Percentiles rank a stretch among this genome's conserved stretches.
These are phyloP conservation scores for Amanita polypyramis DNA, from an alignment of 768 basidiomycete species.

Conservation along the genomic window DNA sequence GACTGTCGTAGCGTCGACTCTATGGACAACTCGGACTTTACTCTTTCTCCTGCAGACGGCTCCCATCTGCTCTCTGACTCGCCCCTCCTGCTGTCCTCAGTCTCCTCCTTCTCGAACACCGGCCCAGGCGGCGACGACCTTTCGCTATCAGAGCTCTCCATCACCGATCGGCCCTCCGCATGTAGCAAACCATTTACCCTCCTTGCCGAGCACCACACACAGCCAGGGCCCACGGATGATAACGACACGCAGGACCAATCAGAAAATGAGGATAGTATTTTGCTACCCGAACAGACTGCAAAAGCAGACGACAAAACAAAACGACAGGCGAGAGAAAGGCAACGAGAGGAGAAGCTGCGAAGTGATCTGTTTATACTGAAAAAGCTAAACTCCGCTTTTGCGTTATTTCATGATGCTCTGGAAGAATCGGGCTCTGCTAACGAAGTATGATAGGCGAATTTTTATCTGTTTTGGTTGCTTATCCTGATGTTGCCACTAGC, in stretches of 20 bases:
- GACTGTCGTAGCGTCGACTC: background rate
- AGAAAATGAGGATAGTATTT: conserved; percentile 6
- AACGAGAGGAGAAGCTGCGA: conserved; percentile 61
- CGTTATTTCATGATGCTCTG: conserved; percentile 58
- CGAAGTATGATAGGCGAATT: conserved; percentile 36
- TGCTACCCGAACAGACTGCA: background rate
- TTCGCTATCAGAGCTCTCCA: conserved; percentile 46
- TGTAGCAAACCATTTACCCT: conserved; percentile 19
- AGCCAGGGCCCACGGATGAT: conserved; percentile 1
- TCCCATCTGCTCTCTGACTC: conserved; percentile 36
- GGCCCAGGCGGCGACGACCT: conserved; percentile 40
- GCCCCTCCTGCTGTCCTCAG: conserved; percentile 14
- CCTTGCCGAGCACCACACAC: conserved; percentile 14
- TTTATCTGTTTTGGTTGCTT: background rate
- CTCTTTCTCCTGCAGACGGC: background rate
- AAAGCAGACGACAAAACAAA: background rate
- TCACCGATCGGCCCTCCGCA: conserved; percentile 22
- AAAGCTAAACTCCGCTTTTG: conserved; percentile 64
- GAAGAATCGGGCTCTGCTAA: conserved; percentile 55
- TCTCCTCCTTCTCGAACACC: conserved; percentile 21
- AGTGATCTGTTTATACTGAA: conserved; percentile 63
- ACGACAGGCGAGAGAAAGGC: background rate
- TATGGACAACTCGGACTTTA: conserved; percentile 5
- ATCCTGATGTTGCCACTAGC: conserved; percentile 24
- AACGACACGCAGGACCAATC: background rate